Evolutionary conservation across 2,329 filamentous ascomycete species (phyloP).

Genomic region (Keithomyces neogunnii): DNA sequence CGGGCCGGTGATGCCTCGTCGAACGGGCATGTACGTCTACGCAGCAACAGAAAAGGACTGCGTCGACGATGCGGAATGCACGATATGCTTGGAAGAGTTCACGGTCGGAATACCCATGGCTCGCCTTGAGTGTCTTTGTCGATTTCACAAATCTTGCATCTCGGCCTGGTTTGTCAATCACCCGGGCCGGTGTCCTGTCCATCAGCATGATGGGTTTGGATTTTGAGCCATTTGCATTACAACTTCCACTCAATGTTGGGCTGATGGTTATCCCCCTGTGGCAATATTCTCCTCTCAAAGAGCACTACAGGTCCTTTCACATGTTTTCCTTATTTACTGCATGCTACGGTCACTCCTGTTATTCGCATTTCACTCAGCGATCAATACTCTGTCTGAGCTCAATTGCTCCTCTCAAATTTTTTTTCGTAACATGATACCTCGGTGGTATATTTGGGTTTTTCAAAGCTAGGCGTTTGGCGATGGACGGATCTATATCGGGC

Average conservation of each 20-base stretch:
- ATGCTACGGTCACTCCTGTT: background rate
- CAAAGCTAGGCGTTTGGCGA: background rate
- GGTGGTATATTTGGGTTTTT: background rate
- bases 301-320: background rate
- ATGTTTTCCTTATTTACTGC: background rate
- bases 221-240: slow-evolving; percentile 22
- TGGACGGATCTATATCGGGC: background rate
- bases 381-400: background rate
- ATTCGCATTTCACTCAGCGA: background rate
- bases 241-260: background rate
- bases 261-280: too few species aligned
- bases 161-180: slow-evolving; percentile 53
- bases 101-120: slow-evolving; percentile 54
- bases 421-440: background rate
- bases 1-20: slow-evolving; percentile 27
- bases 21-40: slow-evolving; percentile 57
- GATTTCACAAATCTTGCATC: slow-evolving; percentile 55
- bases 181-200: slow-evolving; percentile 56
- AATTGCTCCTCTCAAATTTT: background rate
- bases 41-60: slow-evolving; percentile 59
- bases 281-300: too few species aligned
- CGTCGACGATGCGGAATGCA: slow-evolving; percentile 58
- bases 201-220: slow-evolving; percentile 55
- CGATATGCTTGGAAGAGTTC: slow-evolving; percentile 60
- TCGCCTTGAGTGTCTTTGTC: slow-evolving; percentile 57